Conservation (phyloP, 305 asterid species). For the Rubia balearica region DNA sequence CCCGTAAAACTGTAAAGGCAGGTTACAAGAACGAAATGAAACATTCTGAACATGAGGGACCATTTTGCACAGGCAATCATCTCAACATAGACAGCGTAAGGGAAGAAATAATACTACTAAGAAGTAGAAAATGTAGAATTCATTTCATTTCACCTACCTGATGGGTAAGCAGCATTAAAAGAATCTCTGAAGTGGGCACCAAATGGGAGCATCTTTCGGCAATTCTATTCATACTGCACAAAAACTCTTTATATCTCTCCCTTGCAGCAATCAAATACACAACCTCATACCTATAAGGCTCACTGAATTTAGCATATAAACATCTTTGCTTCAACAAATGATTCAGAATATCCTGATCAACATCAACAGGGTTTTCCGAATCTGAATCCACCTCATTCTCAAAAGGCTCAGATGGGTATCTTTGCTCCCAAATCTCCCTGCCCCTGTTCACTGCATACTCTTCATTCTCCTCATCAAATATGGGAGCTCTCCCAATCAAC, state of each 20-base stretch:
- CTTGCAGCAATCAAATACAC: constrained; percentile 75
- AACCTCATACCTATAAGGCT: constrained; percentile 65
- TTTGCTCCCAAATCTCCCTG: constrained; percentile 63
- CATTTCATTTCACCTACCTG: constrained; percentile 34
- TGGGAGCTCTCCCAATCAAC: constrained; percentile 58
- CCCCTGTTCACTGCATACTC: constrained; percentile 78
- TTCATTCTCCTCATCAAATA: constrained; percentile 72
- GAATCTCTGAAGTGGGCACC: constrained; percentile 78
- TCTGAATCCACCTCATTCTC: constrained; percentile 44
- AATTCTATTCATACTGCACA: constrained; percentile 51
- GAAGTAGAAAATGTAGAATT: not conserved
- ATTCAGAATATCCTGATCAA: constrained; percentile 40
- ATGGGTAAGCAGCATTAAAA: constrained; percentile 81
- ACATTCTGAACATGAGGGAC: not conserved
- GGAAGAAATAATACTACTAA: not conserved
- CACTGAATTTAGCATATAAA: constrained; percentile 38
- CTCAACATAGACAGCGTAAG: not conserved
- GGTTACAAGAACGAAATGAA: not conserved
- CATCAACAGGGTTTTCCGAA: constrained; percentile 15
- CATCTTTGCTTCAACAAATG: constrained; percentile 46
- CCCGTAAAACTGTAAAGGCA: not conserved
- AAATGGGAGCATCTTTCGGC: constrained; percentile 42
- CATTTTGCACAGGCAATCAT: not conserved
- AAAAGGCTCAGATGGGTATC: constrained; percentile 61
- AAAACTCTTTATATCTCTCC: constrained; percentile 64